Evolutionary conservation across 768 basidiomycete species (phyloP).

Genomic region (Boletus tylopilopsis): DNA sequence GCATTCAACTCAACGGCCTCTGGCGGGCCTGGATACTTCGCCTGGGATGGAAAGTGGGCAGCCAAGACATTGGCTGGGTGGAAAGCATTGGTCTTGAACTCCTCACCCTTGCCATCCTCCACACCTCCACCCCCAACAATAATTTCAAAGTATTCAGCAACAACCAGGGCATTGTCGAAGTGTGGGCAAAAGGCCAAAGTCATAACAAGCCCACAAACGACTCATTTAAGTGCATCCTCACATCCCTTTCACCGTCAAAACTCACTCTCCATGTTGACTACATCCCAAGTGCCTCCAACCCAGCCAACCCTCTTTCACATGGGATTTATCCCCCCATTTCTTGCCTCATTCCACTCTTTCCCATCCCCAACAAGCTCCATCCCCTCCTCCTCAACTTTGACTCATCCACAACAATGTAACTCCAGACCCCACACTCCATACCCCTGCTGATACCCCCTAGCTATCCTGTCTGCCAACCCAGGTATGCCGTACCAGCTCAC

Average conservation of each 20-base stretch:
- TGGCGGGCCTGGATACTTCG: no score
- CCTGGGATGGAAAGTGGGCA: neutral
- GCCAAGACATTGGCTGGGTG: neutral
- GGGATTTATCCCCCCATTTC: neutral
- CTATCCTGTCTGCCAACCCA: no score
- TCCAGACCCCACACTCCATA: no score
- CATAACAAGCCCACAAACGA: constrained; percentile 25
- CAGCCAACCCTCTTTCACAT: neutral
- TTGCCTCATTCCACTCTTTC: neutral
- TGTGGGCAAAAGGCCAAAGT: constrained; percentile 32
- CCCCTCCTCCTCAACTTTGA: neutral
- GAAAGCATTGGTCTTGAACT: neutral
- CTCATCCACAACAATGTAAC: neutral
- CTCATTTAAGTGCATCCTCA: constrained; percentile 25
- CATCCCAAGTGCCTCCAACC: neutral
- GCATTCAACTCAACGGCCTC: no score
- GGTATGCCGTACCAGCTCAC: no score
- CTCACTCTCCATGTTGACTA: neutral
- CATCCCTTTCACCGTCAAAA: constrained; percentile 2
- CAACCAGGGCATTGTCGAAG: constrained; percentile 34
- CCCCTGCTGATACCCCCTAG: no score
- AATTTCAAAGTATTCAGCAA: constrained; percentile 4
- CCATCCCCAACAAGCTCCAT: neutral
- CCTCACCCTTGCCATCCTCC: neutral
- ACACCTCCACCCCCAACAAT: no score